These are phyloP conservation scores for Tetrapisispora pingtungensis DNA, from an alignment of 805 yeast genomes.

Conservation along the genomic window DNA sequence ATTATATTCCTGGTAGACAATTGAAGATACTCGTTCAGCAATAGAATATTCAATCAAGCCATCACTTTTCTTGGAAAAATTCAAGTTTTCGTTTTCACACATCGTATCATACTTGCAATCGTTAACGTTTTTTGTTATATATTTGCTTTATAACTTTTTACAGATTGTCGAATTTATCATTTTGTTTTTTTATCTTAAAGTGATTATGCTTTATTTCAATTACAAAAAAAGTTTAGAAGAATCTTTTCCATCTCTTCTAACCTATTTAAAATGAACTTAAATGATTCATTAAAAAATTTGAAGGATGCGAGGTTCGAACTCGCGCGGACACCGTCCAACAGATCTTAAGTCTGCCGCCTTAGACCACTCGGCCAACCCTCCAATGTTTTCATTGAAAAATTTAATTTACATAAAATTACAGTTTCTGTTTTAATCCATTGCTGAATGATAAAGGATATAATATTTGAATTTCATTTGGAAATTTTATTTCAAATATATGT, in stretches of 20 bases:
- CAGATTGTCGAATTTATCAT: too few species aligned
- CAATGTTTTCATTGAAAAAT: not conserved
- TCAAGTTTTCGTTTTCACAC: not conserved
- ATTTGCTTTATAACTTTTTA: too few species aligned
- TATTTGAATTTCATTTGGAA: too few species aligned
- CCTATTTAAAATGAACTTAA: too few species aligned
- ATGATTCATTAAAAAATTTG: not conserved
- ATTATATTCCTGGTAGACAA: constrained; percentile 23
- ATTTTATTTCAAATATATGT: too few species aligned
- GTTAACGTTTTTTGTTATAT: too few species aligned
- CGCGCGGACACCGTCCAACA: constrained; percentile 5
- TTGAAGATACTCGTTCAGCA: constrained; percentile 13
- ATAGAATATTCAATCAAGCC: constrained; percentile 1
- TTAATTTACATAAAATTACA: too few species aligned
- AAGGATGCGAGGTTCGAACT: constrained; percentile 4
- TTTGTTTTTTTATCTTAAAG: too few species aligned
- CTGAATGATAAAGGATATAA: too few species aligned
- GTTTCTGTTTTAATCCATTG: too few species aligned
- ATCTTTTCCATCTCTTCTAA: too few species aligned
- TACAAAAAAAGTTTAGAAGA: too few species aligned
- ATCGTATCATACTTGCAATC: not conserved
- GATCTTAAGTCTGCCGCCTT: constrained; percentile 4
- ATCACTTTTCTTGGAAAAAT: not conserved
- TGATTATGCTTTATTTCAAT: not conserved
- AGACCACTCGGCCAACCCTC: constrained; percentile 5